Evolutionary conservation across 2,329 filamentous ascomycete genomes (phyloP).

Genomic region (Trichoderma asperellum): DNA sequence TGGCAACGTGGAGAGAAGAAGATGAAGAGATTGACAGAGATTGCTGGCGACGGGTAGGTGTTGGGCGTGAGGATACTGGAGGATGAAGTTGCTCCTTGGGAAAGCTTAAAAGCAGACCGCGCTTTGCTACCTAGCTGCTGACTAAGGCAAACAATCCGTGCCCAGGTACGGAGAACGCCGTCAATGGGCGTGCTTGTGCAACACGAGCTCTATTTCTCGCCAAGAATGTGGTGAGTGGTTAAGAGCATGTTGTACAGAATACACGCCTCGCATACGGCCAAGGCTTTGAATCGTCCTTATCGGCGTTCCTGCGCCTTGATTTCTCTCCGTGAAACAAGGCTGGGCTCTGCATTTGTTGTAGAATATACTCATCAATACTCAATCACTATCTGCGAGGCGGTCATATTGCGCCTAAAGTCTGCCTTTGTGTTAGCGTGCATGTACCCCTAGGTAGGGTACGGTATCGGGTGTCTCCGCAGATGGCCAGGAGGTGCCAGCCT

Average conservation of each 20-base stretch:
- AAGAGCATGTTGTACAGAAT: background rate
- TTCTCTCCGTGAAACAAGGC: constrained; percentile 20
- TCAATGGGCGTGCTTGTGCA: background rate
- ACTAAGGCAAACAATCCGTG: constrained; percentile 8
- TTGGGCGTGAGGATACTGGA: background rate
- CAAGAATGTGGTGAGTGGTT: background rate
- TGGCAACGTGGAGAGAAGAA: background rate
- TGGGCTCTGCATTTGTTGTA: background rate
- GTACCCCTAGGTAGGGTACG: background rate
- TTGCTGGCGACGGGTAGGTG: background rate
- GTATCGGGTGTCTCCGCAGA: background rate
- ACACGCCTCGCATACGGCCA: background rate
- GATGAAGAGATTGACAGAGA: background rate
- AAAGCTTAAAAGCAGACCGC: constrained; percentile 20
- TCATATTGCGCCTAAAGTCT: background rate
- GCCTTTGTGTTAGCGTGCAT: background rate
- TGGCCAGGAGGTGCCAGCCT: constrained; percentile 6
- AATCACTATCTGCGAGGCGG: rapidly evolving
- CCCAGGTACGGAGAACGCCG: background rate
- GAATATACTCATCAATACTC: background rate
- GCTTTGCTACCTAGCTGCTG: constrained; percentile 16
- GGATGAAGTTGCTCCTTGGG: constrained; percentile 18
- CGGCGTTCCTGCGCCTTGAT: constrained; percentile 5
- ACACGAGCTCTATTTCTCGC: background rate
- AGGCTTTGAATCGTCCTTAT: background rate